Evolutionary conservation across 805 yeast species (phyloP), one percentile per base, ranked within the genome.

Genomic region (Yarrowia deformans): DNA sequence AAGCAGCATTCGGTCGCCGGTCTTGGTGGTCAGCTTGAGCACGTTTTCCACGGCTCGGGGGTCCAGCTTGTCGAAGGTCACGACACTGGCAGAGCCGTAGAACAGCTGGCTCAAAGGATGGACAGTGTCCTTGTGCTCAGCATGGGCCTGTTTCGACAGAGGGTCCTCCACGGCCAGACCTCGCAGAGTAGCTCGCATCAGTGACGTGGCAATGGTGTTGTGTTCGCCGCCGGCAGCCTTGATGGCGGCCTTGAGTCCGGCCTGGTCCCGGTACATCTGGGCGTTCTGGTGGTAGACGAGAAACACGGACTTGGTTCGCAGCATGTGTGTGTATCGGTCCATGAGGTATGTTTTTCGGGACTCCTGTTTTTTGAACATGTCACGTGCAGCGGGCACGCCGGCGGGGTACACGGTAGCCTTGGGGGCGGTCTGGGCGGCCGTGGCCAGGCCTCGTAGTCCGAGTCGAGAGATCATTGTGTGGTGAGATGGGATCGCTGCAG

Each of bases 221-320:
- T 93, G 80, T 69, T 83, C 84, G 34, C 88, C 96, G 16, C 95
- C 96, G n/a, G 84, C 80, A 63, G 84, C 83, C 54, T 76, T 79
- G 72, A 95, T 82, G 72, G 87, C 89, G 18, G 82, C 76, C 75
- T 97, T 85, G 72, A 89, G 82, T 43, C 76, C 80, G 70, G 84
- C 85, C 76, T 90, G 88, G 72, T 95, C 98, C 14, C 79, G 74
- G 73, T 91, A 88, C 69, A 85, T 78, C 73, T 93, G 79, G 77
- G 93, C 93, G 77, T 92, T 91, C 81, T 91, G 94, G 80, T 95
- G 99, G 7, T 88, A 85, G 73, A 91, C 88, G 69, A 94, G 82
- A 14, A 93, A 82, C 55, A 93, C 87, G 46, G 91, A 88, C 77
- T 87, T 87, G 37, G 79, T 81, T 69, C 88, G 87, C 80, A 92